phyloP scores from a whole-genome alignment of 495 filamentous ascomycete genomes.

The Astrothelium macrocarpum region DNA sequence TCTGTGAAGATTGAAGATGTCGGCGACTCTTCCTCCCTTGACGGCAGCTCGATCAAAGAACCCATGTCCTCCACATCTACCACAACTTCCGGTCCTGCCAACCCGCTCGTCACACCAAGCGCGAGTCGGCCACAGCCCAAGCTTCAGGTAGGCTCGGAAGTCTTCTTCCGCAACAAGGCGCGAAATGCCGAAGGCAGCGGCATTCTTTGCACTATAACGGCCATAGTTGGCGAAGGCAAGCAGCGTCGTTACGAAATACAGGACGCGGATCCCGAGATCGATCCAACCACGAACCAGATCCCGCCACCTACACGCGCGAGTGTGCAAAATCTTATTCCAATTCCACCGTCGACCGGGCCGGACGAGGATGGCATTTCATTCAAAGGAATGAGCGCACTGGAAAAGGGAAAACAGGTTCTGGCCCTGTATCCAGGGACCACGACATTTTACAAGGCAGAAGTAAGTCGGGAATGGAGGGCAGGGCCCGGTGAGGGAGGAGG shows the following conservation, averaged over 20 bases:
- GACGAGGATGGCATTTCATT: constrained; percentile 20
- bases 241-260: constrained; percentile 87
- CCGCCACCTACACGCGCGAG: constrained; percentile 55
- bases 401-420: constrained; percentile 26
- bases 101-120: constrained; percentile 14
- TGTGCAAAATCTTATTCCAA: constrained; percentile 73
- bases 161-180: constrained; percentile 69
- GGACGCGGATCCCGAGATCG: constrained; percentile 80
- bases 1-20: constrained; percentile 49
- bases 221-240: constrained; percentile 73
- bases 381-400: constrained; percentile 45
- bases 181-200: constrained; percentile 64
- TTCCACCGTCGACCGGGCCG: constrained; percentile 41
- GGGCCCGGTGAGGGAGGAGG: constrained; percentile 7
- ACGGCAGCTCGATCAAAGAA: constrained; percentile 21
- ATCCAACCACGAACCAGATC: constrained; percentile 53
- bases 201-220: constrained; percentile 83
- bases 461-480: constrained; percentile 31
- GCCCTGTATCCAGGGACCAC: constrained; percentile 74
- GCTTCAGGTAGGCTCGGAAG: constrained; percentile 64
- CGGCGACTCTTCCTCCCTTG: constrained; percentile 29
- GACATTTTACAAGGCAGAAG: constrained; percentile 94
- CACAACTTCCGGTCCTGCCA: constrained; percentile 9
- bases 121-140: constrained; percentile 13
- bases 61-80: constrained; percentile 13